A percentile compares a stretch with the other conserved stretches of the same genome.
phyloP scores from a whole-genome alignment of 2,329 filamentous ascomycete genomes.

The Nemania bipapillata region DNA sequence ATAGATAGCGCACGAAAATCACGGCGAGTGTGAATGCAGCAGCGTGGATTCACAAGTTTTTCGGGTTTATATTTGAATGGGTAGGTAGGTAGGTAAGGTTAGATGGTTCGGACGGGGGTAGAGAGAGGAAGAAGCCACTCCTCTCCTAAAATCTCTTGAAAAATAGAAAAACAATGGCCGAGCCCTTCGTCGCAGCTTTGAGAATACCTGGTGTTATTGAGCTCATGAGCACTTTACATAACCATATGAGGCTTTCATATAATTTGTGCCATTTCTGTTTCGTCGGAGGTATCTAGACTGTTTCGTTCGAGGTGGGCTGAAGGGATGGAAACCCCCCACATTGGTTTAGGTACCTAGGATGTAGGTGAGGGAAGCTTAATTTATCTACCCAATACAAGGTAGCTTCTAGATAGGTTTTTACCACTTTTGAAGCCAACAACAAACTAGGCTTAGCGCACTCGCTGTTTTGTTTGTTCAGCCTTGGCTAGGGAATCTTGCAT shows the following conservation, averaged over 20 bases:
- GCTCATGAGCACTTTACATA: neutral
- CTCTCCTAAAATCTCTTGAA: too few species aligned
- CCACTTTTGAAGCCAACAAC: too few species aligned
- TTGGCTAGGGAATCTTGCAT: neutral
- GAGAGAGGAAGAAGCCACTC: neutral
- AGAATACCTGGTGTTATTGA: neutral
- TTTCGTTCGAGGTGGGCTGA: conserved; percentile 13
- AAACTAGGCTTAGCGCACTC: too few species aligned
- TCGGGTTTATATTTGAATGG: neutral
- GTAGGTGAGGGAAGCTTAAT: neutral
- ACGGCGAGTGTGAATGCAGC: conserved; percentile 7
- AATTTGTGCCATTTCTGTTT: conserved; percentile 11
- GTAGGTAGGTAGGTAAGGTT: neutral
- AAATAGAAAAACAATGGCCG: neutral
- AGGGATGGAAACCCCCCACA: conserved; percentile 21
- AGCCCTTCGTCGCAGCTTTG: neutral
- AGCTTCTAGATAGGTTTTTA: too few species aligned
- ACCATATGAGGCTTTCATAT: neutral
- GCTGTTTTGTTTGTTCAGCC: too few species aligned
- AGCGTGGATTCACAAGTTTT: neutral
- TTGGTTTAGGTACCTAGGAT: neutral
- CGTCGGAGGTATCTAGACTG: conserved; percentile 2
- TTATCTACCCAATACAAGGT: neutral
- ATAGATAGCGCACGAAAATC: neutral
- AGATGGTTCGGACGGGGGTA: neutral